Evolutionary conservation across 1,139 yeast genomes (phyloP), one percentile per base, ranked within the genome.

Genomic region (Yamadazyma jaroonii): DNA sequence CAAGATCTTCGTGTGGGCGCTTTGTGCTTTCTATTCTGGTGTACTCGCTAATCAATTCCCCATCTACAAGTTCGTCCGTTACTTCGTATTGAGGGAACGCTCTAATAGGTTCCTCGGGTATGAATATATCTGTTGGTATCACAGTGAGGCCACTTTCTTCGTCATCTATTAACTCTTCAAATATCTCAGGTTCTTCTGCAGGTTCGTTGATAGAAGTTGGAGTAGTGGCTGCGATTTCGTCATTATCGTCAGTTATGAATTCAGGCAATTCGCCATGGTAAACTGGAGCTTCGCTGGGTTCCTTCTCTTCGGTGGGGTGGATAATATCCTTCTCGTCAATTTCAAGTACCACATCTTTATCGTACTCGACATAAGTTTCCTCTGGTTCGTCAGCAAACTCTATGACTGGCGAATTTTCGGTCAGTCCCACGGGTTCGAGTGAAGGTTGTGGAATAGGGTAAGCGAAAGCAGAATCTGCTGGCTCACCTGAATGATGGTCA

Each of bases 201-300:
- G 42, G 43, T 23, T 45, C 47, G 1, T 25, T 6, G n/a, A 44
- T 34, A 5, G 38, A 39, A 11, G 45, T 25, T 2, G 45, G 47
- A 3, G 23, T 20, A 6, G 39, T 25, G 7, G 26, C 21, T 6
- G 31, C 42, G 9, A 20, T 38, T 12, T n/a, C 11, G n/a, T 32
- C 25, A 17, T n/a, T 20, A 4, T 6, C 20, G 6, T 17, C 20
- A 17, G 4, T 25, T 5, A 9, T 38, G 38, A 4, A 23, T 17
- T 34, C 29, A 9, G 28, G 23, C 9, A 20, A 14, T 28, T 32
- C 32, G 17, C 10, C n/a, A 4, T 12, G 26, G 4, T 17, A 4
- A 6, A 17, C 20, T 3, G 23, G 29, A 2, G 24, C 27, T 14
- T 32, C 33, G 2, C 25, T 10, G 5, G 47, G 44, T 34, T 43